Evolutionary conservation across 306 rosid species (phyloP).

Genomic region (Citrullus mucosospermus): DNA sequence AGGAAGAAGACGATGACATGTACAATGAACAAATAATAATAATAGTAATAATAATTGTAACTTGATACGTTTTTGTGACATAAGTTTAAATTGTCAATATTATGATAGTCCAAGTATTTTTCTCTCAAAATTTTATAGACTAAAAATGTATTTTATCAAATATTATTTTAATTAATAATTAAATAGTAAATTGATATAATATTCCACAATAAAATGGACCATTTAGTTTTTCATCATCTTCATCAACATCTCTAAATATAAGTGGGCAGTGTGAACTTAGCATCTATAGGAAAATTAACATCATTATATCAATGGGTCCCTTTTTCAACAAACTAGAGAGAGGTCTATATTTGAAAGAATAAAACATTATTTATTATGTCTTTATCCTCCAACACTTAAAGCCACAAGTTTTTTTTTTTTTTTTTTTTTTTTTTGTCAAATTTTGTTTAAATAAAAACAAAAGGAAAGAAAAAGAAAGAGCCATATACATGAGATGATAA

Average conservation of each 20-base stretch:
- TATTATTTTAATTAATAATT: background rate
- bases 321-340: background rate
- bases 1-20: no score
- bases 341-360: background rate
- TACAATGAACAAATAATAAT: no score
- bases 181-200: background rate
- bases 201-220: background rate
- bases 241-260: background rate
- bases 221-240: background rate
- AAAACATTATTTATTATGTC: background rate
- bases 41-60: no score
- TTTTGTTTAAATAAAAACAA: background rate
- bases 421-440: no score
- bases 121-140: background rate
- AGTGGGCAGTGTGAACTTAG: background rate
- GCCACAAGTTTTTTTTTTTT: background rate
- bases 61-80: no score
- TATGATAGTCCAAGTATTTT: no score
- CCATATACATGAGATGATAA: background rate
- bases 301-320: background rate
- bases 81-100: no score
- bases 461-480: background rate
- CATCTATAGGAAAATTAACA: background rate
- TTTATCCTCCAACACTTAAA: background rate
- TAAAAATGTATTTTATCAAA: no score